Conservation (phyloP, 306 rosid species). For the Vicia faba region DNA sequence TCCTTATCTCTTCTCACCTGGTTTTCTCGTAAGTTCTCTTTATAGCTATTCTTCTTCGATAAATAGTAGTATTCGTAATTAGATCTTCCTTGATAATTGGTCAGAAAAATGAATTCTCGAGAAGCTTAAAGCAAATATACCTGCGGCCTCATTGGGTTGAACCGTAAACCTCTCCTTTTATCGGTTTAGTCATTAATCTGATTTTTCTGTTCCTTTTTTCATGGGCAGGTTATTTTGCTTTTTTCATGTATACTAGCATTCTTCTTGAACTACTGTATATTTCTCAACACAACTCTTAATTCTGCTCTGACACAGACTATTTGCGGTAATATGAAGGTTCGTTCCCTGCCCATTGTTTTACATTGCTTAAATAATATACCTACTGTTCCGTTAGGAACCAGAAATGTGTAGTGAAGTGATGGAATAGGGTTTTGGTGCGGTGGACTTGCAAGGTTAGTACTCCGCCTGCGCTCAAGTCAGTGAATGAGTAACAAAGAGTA, state of each 20-base stretch:
- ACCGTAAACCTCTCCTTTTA: not conserved
- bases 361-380: slow-evolving; percentile 11
- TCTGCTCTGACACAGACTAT: slow-evolving; percentile 92
- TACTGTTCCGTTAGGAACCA: too few species aligned
- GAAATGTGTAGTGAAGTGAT: too few species aligned
- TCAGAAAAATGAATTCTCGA: slow-evolving; percentile 1
- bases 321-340: slow-evolving; percentile 94
- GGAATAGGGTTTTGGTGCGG: too few species aligned
- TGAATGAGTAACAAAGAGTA: too few species aligned
- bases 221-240: slow-evolving; percentile 68
- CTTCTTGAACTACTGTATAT: slow-evolving; percentile 91
- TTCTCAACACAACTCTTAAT: slow-evolving; percentile 91
- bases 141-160: not conserved
- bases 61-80: slow-evolving; percentile 6
- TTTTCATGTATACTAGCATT: slow-evolving; percentile 87
- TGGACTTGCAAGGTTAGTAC: too few species aligned
- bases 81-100: slow-evolving; percentile 7
- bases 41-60: slow-evolving; percentile 20
- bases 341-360: slow-evolving; percentile 30
- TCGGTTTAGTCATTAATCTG: slow-evolving; percentile 2
- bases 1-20: slow-evolving; percentile 76
- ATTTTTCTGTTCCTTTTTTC: slow-evolving; percentile 11
- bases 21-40: slow-evolving; percentile 68
- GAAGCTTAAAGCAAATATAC: not conserved
- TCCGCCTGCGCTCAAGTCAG: too few species aligned